Percentiles rank a stretch among this genome's conserved stretches.
phyloP scores from a whole-genome alignment of 805 yeast genomes.

The Myxozyma geophila region DNA sequence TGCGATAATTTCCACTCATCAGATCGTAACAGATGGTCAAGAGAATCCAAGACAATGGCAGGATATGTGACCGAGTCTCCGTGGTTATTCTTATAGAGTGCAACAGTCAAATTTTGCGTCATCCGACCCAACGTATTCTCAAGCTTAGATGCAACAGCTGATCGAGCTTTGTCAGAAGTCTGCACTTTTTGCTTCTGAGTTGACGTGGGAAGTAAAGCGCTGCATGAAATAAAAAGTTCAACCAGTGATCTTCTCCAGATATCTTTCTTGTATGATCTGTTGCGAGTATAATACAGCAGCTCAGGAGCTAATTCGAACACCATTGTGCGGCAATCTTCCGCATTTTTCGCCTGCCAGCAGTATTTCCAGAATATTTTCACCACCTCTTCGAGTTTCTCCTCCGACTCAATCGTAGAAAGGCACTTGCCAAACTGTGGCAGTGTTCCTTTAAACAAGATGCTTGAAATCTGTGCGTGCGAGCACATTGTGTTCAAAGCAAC shows the following conservation, averaged over 20 bases:
- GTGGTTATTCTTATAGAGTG: not conserved
- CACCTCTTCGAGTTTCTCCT: not conserved
- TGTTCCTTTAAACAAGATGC: not conserved
- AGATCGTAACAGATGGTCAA: not conserved
- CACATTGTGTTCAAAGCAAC: not conserved
- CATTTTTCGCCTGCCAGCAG: not conserved
- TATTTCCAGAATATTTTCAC: not conserved
- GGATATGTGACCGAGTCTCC: constrained; percentile 8
- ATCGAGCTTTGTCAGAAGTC: not conserved
- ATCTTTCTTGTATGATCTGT: not conserved
- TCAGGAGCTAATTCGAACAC: not conserved
- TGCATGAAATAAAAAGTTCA: not conserved
- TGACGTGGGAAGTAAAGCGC: not conserved
- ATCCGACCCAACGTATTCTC: constrained; percentile 1
- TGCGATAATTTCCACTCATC: not conserved
- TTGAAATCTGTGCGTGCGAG: not conserved
- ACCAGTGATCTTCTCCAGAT: constrained; percentile 12
- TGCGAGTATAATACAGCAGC: not conserved
- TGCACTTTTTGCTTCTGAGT: no score
- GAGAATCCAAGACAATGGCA: constrained; percentile 6
- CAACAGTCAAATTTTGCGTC: not conserved
- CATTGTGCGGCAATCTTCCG: not conserved
- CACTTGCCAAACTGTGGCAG: not conserved
- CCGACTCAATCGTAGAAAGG: not conserved
- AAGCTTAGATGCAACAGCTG: not conserved